Base-by-base conservation (phyloP, 208 protist species). In the Leishmania turanica region DNA sequence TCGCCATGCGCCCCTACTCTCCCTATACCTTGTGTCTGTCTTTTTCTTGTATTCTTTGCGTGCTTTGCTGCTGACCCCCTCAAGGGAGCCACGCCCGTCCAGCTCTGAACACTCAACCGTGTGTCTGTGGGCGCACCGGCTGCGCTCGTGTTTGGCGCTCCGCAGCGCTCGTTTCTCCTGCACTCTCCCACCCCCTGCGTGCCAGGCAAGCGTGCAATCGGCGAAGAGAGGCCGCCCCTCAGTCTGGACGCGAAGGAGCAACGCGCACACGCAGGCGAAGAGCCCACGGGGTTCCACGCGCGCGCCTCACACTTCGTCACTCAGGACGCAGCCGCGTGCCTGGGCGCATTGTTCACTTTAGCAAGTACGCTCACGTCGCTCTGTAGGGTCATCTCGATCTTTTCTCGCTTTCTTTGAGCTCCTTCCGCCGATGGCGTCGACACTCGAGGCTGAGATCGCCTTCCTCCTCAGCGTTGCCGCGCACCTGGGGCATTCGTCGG, bases 401-500 rank as follows among this genome's bases (percentile, higher is more conserved):
- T 62, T 4, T 62, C 15, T 27, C 34, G n/a, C n/a, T 62, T 51
- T 7, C 51, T n/a, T 34, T n/a, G 40, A 56, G 34, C 31, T n/a
- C 19, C 9, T 54, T 19, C 40, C 7, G 45, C 8, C 40, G 2
- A 86, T 86, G 82, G 56, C 76, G 27, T 37, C 77, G 6, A 81
- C 70, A 4, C 78, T 82, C 9, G 82, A 82, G 27, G 62, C 5
- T 13, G 82, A 86, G 40, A 69, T 86, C 40, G 62, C 53, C 2
- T 86, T 86, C 37, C 78, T 86, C 19, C 56, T 82, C 49, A 75
- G 77, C 42, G 66, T 82, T 8, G 76, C 82, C 34, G 66, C 73
- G 15, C 74, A 82, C 15, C 31, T 86, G 3, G 73, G 70, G 15
- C 49, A 75, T 47, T 77, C 74, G 42, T 47, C 19, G 11, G 49